Conservation (phyloP, 2,329 filamentous ascomycete species). For the Colletotrichum musicola region DNA sequence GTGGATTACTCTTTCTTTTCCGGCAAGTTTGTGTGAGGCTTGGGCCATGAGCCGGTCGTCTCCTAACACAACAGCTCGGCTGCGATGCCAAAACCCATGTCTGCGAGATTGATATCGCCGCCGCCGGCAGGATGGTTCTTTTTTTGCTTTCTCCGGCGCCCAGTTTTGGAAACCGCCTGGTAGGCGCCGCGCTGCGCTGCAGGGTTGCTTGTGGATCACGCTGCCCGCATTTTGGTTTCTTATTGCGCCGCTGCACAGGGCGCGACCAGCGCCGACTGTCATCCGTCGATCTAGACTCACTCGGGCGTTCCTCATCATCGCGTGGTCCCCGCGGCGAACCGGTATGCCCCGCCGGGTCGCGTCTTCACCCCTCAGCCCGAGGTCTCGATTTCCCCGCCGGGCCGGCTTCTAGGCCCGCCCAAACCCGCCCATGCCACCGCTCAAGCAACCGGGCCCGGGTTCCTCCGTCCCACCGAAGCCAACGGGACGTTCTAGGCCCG, state of each 20-base stretch:
- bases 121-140: background rate
- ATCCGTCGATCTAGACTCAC: conserved; percentile 8
- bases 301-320: conserved; percentile 16
- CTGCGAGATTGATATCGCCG: conserved; percentile 12
- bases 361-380: background rate
- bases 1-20: conserved; percentile 1
- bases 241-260: background rate
- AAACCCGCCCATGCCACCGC: conserved; percentile 7
- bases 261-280: background rate
- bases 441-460: conserved; percentile 10
- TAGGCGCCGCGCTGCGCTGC: background rate
- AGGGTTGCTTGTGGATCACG: background rate
- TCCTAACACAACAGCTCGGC: background rate
- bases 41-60: background rate
- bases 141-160: background rate
- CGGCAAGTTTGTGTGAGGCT: conserved; percentile 1
- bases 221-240: background rate
- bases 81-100: conserved; percentile 3
- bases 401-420: conserved; percentile 23
- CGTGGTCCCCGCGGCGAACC: background rate
- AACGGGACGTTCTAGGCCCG: background rate
- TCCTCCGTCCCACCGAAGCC: conserved; percentile 9
- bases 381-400: conserved; percentile 10
- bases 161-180: background rate
- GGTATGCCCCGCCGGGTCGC: conserved; percentile 7